Percentiles rank a stretch among this genome's conserved stretches.
These are phyloP conservation scores for Fusarium protoensiforme DNA, from an alignment of 2,329 filamentous ascomycete species.

Conservation along the genomic window DNA sequence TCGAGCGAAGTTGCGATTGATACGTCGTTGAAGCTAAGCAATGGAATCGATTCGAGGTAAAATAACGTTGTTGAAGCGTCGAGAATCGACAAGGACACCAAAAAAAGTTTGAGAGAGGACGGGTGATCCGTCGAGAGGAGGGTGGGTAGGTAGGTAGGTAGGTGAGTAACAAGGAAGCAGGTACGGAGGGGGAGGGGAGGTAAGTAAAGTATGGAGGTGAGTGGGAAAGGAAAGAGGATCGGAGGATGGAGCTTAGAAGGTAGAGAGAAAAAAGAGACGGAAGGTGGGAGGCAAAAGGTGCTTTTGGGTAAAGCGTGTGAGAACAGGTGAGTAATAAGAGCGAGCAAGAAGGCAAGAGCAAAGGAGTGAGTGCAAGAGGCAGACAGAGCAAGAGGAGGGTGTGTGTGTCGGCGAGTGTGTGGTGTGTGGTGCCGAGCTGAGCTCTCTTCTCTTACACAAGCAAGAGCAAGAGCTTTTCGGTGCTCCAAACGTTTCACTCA, in stretches of 20 bases:
- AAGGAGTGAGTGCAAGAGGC: conserved; percentile 20
- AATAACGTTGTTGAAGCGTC: conserved; percentile 9
- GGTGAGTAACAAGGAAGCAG: conserved; percentile 24
- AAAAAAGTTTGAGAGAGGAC: conserved; percentile 17
- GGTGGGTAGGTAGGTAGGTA: conserved; percentile 29
- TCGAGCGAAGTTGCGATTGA: conserved; percentile 25
- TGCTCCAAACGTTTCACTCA: conserved; percentile 17
- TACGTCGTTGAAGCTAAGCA: conserved; percentile 4
- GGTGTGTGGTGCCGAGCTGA: conserved; percentile 40
- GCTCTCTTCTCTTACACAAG: conserved; percentile 17
- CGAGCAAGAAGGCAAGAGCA: conserved; percentile 31
- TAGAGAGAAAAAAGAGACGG: conserved; percentile 32
- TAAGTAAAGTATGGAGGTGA: conserved; percentile 16
- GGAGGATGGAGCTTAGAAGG: conserved; percentile 35
- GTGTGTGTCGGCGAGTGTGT: conserved; percentile 36
- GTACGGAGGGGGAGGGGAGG: conserved; percentile 6
- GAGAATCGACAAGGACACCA: conserved; percentile 18
- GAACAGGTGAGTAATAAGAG: conserved; percentile 37
- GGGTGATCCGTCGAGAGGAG: conserved; percentile 14
- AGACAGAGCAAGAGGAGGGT: conserved; percentile 38
- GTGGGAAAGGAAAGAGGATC: conserved; percentile 27
- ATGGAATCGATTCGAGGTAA: conserved; percentile 6
- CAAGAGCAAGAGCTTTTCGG: conserved; percentile 22
- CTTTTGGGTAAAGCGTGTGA: conserved; percentile 41
- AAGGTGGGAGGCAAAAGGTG: conserved; percentile 44